Evolutionary conservation across 1,284 basidiomycete genomes (phyloP).

Genomic region (Thecaphora thlaspeos): DNA sequence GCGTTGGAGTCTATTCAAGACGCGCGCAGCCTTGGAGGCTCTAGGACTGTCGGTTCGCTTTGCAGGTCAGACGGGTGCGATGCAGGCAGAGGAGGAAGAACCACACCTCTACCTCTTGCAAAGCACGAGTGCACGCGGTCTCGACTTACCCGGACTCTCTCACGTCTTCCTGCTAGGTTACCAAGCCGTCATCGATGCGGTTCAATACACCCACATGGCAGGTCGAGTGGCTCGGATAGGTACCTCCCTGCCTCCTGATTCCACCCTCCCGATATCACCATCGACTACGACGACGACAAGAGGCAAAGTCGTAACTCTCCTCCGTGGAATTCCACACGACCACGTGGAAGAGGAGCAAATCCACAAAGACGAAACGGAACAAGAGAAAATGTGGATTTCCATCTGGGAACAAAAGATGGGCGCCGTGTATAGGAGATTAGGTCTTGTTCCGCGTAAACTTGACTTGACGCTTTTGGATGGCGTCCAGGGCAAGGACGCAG

Average conservation of each 20-base stretch:
- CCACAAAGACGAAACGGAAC: neutral
- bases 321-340: constrained; percentile 33
- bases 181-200: constrained; percentile 44
- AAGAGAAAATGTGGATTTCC: constrained; percentile 8
- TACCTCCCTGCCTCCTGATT: no score
- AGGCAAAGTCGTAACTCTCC: constrained; percentile 48
- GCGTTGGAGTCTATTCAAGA: constrained; percentile 43
- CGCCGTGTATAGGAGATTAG: constrained; percentile 38
- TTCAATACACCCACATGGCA: constrained; percentile 52
- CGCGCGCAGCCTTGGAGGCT: constrained; percentile 30
- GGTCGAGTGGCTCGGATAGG: constrained; percentile 52
- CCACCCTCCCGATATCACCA: neutral
- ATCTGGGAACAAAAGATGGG: constrained; percentile 46
- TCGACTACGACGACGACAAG: no score
- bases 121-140: constrained; percentile 45
- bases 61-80: constrained; percentile 1
- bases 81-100: neutral
- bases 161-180: constrained; percentile 53
- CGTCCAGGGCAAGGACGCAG: neutral
- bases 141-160: constrained; percentile 48
- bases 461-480: constrained; percentile 19
- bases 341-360: neutral
- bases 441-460: constrained; percentile 31
- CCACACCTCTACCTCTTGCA: constrained; percentile 46
- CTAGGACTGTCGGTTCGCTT: constrained; percentile 45